Conservation (phyloP, 176 grass and related monocot genomes). For the Poa pratensis region DNA sequence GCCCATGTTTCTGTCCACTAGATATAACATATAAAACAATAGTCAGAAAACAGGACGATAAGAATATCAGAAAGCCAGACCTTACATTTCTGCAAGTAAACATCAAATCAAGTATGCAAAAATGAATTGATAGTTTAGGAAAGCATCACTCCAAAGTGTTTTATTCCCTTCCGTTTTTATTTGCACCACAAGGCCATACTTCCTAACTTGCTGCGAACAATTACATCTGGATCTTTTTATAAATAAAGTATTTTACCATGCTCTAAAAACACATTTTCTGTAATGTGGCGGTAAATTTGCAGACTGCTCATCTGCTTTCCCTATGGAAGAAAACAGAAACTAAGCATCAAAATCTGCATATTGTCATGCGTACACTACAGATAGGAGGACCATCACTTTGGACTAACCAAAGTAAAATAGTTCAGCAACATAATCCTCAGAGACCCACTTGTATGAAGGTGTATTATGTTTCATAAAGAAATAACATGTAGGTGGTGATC, state of each 20-base stretch:
- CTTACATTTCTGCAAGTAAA: slow-evolving; percentile 32
- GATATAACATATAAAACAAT: slow-evolving; percentile 28
- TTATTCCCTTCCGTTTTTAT: slow-evolving; percentile 34
- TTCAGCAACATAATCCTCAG: slow-evolving; percentile 32
- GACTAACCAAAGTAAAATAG: slow-evolving; percentile 13
- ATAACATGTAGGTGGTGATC: slow-evolving; percentile 31
- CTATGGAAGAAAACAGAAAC: not conserved
- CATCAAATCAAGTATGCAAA: slow-evolving; percentile 41
- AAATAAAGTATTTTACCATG: slow-evolving; percentile 2
- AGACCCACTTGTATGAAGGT: slow-evolving; percentile 22
- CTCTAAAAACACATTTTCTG: slow-evolving; percentile 12
- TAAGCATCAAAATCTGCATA: not conserved
- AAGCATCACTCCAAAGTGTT: slow-evolving; percentile 40
- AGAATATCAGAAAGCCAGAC: slow-evolving; percentile 43
- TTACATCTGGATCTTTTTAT: slow-evolving; percentile 26
- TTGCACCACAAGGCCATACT: slow-evolving; percentile 31
- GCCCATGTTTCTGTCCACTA: slow-evolving; percentile 38
- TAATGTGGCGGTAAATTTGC: not conserved
- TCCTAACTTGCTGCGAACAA: slow-evolving; percentile 14
- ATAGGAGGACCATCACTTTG: not conserved
- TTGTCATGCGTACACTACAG: not conserved
- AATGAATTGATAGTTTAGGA: slow-evolving; percentile 47
- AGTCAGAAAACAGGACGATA: slow-evolving; percentile 25
- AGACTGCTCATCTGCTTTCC: not conserved
- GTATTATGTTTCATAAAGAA: slow-evolving; percentile 28